phyloP scores from a whole-genome alignment of 169 alveolate genomes.

The Babesia ovata region DNA sequence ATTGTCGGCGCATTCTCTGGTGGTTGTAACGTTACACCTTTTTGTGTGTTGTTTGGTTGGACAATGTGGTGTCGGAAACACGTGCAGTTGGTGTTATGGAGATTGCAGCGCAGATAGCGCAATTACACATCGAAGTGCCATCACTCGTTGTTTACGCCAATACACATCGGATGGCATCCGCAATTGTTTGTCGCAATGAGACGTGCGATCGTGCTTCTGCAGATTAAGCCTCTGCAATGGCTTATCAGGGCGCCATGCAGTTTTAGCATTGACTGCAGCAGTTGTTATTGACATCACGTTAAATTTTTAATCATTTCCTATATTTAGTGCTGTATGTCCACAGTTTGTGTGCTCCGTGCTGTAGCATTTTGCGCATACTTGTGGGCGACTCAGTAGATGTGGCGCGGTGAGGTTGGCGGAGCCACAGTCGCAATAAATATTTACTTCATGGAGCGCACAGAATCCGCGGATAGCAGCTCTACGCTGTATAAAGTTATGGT shows the following conservation, averaged over 20 bases:
- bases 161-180: too few species aligned
- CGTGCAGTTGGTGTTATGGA: neutral
- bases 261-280: too few species aligned
- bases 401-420: constrained; percentile 4
- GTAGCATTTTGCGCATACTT: neutral
- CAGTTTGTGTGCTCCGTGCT: neutral
- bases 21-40: too few species aligned
- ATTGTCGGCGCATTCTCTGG: too few species aligned
- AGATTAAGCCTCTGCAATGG: too few species aligned
- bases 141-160: too few species aligned
- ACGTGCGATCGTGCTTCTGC: too few species aligned
- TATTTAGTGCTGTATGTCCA: too few species aligned
- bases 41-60: too few species aligned
- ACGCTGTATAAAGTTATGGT: constrained; percentile 43
- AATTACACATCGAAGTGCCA: too few species aligned
- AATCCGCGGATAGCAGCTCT: constrained; percentile 31
- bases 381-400: constrained; percentile 10
- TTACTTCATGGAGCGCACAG: constrained; percentile 21
- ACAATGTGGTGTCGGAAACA: neutral
- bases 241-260: neutral
- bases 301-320: neutral
- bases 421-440: neutral
- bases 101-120: neutral
- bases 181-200: too few species aligned
- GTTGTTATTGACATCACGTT: neutral